Evolutionary conservation across 2,329 filamentous ascomycete species (phyloP), one percentile per base, ranked within the genome.

Genomic region (Alternaria ethzedia): DNA sequence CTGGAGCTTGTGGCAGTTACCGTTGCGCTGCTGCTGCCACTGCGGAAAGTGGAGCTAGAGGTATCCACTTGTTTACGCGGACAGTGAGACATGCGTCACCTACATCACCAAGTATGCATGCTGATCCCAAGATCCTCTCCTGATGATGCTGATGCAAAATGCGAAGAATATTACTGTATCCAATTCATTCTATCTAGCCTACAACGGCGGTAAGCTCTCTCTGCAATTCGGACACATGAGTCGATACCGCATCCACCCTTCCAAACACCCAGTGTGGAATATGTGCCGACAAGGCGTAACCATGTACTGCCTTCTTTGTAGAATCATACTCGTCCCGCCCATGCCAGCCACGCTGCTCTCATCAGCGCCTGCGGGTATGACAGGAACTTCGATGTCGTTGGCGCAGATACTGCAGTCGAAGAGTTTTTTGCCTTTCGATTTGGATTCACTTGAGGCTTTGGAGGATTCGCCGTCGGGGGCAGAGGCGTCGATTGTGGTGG

Each of bases 391-490:
- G 17, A 99, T 89, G 49, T 91, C 86, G 80, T 97, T 94, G 81
- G 95, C 91, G 78, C 96, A 99, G 70, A 99, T 97, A 17, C 94
- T 93, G 80, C 96, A 99, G 82, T 98, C 94, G 64, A 97, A 96
- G 1, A 87, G 76, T 43, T 85, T 86, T 73, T 84, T 86, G 79
- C 88, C 85, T 63, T 85, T 86, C 54, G 83, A 82, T 70, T 83
- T 85, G 58, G 83, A 79, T 65, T 83, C 80, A 52, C 81, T 80
- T 43, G 79, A 79, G 12, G 70, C 56, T n/a, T 66, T 60, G 12
- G 57, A 64, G 7, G 56, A 41, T 8, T 70, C 72, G 11, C 54
- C 57, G 4, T 64, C 58, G 4, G 64, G 59, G 46, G 60, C 65
- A 5, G 67, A 65, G 36, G 63, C 67, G 13, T 68, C 63, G 9